These are phyloP conservation scores for Butyriboletus loyo DNA, from an alignment of 768 basidiomycete genomes.

Conservation along the genomic window DNA sequence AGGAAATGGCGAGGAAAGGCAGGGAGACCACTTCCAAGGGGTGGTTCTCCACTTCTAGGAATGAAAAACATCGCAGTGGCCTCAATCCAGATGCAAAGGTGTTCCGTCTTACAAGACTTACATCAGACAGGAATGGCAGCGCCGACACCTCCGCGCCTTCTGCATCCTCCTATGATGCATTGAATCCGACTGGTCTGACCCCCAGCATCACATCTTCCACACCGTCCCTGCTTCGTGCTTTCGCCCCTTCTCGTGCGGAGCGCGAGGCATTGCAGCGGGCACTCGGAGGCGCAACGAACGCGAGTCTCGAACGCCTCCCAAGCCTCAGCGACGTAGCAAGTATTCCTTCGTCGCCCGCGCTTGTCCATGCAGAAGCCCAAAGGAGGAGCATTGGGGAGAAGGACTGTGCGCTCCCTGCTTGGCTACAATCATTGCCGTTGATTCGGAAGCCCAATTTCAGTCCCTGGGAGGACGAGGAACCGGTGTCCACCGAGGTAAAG, in stretches of 20 bases:
- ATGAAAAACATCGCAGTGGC: slow-evolving; percentile 56
- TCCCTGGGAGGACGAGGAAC: slow-evolving; percentile 78
- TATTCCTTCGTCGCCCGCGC: slow-evolving; percentile 66
- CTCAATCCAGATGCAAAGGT: slow-evolving; percentile 87
- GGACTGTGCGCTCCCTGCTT: slow-evolving; percentile 49
- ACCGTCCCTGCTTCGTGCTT: slow-evolving; percentile 66
- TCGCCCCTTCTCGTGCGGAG: slow-evolving; percentile 86
- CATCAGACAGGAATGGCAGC: slow-evolving; percentile 10
- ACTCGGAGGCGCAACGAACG: slow-evolving; percentile 70
- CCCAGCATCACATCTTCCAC: slow-evolving; percentile 40
- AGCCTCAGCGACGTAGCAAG: slow-evolving; percentile 75
- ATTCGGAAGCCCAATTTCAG: slow-evolving; percentile 72
- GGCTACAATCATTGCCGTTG: slow-evolving; percentile 65
- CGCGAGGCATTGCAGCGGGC: slow-evolving; percentile 80
- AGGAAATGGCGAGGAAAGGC: slow-evolving; percentile 8
- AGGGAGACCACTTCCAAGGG: slow-evolving; percentile 37
- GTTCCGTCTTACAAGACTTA: slow-evolving; percentile 52
- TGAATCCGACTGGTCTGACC: slow-evolving; percentile 59
- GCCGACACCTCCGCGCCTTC: slow-evolving; percentile 11
- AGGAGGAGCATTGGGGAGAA: slow-evolving; percentile 22
- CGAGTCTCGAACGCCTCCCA: slow-evolving; percentile 73
- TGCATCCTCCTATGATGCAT: slow-evolving; percentile 44
- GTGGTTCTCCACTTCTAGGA: slow-evolving; percentile 45
- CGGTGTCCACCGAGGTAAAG: slow-evolving; percentile 17
- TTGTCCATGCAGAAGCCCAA: slow-evolving; percentile 39